Evolutionary conservation across 306 rosid species (phyloP), one percentile per base, ranked within the genome.

Genomic region (Corylus avellana): DNA sequence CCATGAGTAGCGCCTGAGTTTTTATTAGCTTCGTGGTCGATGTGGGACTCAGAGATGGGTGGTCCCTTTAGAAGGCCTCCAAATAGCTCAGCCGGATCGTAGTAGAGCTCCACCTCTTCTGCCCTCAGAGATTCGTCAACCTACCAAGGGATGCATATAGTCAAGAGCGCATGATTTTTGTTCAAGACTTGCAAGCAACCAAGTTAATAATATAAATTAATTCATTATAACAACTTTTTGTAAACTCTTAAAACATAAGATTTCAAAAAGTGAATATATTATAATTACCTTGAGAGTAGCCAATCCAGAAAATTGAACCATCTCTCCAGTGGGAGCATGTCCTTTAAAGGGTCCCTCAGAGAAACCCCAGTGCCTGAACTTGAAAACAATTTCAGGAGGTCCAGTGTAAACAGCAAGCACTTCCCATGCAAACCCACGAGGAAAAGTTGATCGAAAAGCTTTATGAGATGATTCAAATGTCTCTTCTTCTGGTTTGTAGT

Each of bases 361-460:
- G 90, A 84, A 85, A 20, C 97, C 97, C 97, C 97, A 92, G 72
- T 92, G 97, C 83, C 96, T 86, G 75, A 89, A 92, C 86, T 89
- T 92, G 89, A 14, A 92, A 6, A 89, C 85, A 57, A 92, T 92
- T 55, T 86, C 79, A 25, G 96, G 97, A 14, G 96, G 97, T 46
- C 92, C 92, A 11, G 83, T 75, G 35, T 80, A 92, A 42, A 92
- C 97, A 6, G 83, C 64, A 9, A 89, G 74, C 39, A 92, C 92
- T 86, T 92, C 96, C 97, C 97, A 92, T 10, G 96, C 97, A 89
- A 91, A 92, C 9, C 97, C 97, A 6, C 97, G 77, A 49, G 93
- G 96, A 48, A 92, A 82, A 53, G 96, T 90, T 57, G 89, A 66
- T 35, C 82, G 75, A 44, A 91, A 93, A 0, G 63, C 84, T 47